These are phyloP conservation scores for Plasmodium vivax DNA, from an alignment of 169 alveolate genomes.

Conservation along the genomic window DNA sequence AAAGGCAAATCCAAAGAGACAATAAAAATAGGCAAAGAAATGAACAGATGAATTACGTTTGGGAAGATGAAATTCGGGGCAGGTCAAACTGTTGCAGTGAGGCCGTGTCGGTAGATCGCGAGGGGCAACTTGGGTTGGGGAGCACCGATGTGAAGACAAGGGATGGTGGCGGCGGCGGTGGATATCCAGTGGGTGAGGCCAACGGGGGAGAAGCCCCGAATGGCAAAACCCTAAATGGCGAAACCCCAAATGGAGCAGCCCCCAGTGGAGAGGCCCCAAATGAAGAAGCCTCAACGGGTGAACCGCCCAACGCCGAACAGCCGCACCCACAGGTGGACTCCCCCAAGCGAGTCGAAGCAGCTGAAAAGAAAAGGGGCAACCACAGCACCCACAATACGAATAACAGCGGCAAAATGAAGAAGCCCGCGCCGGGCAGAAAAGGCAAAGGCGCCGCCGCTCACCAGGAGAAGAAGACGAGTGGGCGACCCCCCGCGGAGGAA, in stretches of 20 bases:
- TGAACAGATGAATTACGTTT: conserved; percentile 18
- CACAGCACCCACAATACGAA: neutral
- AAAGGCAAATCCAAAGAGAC: conserved; percentile 18
- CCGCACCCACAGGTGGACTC: neutral
- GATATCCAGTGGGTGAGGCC: neutral
- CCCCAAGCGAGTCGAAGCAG: neutral
- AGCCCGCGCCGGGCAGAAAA: neutral
- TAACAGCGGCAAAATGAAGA: neutral
- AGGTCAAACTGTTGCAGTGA: neutral
- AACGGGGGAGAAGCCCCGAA: neutral
- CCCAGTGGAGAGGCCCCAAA: neutral
- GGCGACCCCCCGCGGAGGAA: neutral
- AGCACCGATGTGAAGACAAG: neutral
- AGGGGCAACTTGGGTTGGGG: neutral
- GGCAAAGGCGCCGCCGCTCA: neutral
- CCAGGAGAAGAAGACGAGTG: neutral
- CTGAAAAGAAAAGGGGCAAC: neutral
- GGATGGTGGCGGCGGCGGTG: neutral
- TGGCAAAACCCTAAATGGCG: neutral
- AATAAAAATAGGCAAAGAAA: neutral
- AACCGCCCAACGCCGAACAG: neutral
- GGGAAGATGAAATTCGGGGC: neutral
- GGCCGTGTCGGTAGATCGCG: neutral
- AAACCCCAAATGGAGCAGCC: neutral
- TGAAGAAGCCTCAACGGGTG: neutral